Conservation (phyloP, 139 green algal genomes). For the Haematococcus sp. region DNA sequence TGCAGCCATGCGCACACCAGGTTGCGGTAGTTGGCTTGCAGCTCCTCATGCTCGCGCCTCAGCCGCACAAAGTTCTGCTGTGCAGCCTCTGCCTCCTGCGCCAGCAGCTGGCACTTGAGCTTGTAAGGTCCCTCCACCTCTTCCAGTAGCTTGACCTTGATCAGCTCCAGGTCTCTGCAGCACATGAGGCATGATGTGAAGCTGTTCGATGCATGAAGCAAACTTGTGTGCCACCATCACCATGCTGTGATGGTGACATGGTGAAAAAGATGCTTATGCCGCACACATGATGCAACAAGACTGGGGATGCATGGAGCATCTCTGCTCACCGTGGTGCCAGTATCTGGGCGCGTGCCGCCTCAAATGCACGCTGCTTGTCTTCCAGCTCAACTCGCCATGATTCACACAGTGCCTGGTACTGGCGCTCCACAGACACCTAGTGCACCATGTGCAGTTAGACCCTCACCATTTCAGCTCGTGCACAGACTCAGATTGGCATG, state of each 20-base stretch:
- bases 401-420: slow-evolving; percentile 57
- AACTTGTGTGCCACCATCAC: no score
- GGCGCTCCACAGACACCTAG: slow-evolving; percentile 42
- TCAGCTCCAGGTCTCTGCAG: slow-evolving; percentile 54
- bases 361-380: slow-evolving; percentile 59
- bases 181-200: background rate
- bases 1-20: slow-evolving; percentile 12
- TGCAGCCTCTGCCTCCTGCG: slow-evolving; percentile 48
- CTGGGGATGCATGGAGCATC: no score
- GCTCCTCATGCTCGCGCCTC: slow-evolving; percentile 45
- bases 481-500: background rate
- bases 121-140: slow-evolving; percentile 51
- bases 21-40: slow-evolving; percentile 30
- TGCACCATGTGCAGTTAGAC: background rate
- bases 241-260: no score
- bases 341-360: slow-evolving; percentile 43
- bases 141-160: slow-evolving; percentile 53
- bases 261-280: no score
- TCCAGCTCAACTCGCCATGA: slow-evolving; percentile 57
- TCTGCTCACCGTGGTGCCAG: slow-evolving; percentile 36
- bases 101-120: slow-evolving; percentile 49
- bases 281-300: no score
- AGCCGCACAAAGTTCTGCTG: slow-evolving; percentile 45
- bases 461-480: background rate
- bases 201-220: no score